A percentile compares a stretch with the other conserved stretches of the same genome.
Conservation (phyloP, 2,329 filamentous ascomycete genomes). For the Stemphylium beticola region DNA sequence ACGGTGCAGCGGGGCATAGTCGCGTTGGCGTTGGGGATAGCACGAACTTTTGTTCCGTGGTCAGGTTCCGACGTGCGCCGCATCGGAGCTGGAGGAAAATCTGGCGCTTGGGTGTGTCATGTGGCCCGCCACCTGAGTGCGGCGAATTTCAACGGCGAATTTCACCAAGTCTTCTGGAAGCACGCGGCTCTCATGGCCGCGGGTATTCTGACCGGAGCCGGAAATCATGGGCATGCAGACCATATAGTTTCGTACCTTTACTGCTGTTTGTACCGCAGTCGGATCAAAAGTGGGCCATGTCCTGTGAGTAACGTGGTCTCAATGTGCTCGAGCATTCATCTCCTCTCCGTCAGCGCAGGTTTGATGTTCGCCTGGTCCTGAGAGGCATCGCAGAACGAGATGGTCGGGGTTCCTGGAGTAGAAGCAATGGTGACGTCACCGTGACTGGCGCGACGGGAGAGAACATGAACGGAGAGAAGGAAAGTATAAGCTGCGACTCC, state of each 20-base stretch:
- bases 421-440: not conserved
- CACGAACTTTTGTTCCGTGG: slow-evolving; percentile 21
- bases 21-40: slow-evolving; percentile 19
- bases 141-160: slow-evolving; percentile 28
- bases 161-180: slow-evolving; percentile 6
- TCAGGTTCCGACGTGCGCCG: slow-evolving; percentile 12
- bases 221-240: not conserved
- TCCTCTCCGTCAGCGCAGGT: not conserved
- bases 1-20: slow-evolving; percentile 1
- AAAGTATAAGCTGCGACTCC: not conserved
- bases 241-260: not conserved
- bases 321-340: not conserved
- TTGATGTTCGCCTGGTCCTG: not conserved
- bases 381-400: not conserved
- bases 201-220: not conserved
- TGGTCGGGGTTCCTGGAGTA: not conserved
- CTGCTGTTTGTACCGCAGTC: not conserved
- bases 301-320: not conserved
- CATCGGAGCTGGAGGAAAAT: slow-evolving; percentile 24
- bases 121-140: slow-evolving; percentile 14
- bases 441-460: not conserved
- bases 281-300: slow-evolving; percentile 1
- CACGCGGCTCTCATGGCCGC: not conserved
- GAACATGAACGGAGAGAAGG: not conserved
- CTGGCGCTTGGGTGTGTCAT: slow-evolving; percentile 20